These are phyloP conservation scores for Limonium bicolor DNA, from an alignment of 148 eudicot genomes.

Conservation along the genomic window DNA sequence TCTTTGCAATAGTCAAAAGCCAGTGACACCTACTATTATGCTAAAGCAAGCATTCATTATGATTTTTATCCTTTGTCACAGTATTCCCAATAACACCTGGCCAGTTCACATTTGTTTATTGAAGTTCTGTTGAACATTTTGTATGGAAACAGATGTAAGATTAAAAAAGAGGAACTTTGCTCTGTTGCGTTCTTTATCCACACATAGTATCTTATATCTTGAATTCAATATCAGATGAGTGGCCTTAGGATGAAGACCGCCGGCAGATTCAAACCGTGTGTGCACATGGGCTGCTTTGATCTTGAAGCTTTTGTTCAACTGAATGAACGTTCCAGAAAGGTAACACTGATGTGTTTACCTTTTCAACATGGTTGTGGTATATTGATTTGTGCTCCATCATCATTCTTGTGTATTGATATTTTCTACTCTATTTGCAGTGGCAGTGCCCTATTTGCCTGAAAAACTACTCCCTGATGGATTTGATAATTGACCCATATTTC, in stretches of 20 bases:
- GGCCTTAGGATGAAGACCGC: constrained; percentile 91
- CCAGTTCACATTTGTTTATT: no score
- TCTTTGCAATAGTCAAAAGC: no score
- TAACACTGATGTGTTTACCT: constrained; percentile 15
- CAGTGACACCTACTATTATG: no score
- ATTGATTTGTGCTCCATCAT: constrained; percentile 1
- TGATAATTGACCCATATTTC: constrained; percentile 51
- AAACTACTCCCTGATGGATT: constrained; percentile 44
- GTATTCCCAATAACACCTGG: no score
- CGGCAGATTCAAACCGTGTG: constrained; percentile 88
- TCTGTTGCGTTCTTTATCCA: not conserved
- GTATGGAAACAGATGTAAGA: not conserved
- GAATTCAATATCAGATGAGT: no score
- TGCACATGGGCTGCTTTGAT: constrained; percentile 98
- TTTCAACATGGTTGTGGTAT: not conserved
- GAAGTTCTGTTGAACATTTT: not conserved
- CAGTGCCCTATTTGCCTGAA: constrained; percentile 60
- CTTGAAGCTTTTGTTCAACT: constrained; percentile 71
- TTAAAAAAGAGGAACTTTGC: not conserved
- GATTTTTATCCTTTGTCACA: no score
- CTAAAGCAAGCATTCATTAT: no score
- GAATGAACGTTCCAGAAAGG: constrained; percentile 91
- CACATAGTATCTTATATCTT: not conserved
- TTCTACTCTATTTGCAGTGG: constrained; percentile 62
- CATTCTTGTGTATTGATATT: not conserved